Evolutionary conservation across 2,329 filamentous ascomycete species (phyloP).

Genomic region (Coniochaeta sp.): DNA sequence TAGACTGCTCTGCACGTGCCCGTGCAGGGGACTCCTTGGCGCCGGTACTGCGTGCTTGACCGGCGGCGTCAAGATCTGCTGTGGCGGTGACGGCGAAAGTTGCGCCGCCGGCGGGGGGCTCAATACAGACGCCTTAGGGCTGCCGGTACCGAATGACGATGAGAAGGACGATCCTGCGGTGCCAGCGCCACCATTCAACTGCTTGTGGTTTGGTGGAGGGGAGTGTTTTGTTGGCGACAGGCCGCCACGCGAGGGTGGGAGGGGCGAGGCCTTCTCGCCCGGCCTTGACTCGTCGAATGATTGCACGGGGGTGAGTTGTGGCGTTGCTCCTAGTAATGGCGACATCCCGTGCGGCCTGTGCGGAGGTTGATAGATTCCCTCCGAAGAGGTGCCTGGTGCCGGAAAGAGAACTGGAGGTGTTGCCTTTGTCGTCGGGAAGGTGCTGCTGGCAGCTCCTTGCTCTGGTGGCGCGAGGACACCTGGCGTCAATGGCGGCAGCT

Average conservation of each 20-base stretch:
- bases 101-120: constrained; percentile 42
- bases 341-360: constrained; percentile 4
- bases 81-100: constrained; percentile 49
- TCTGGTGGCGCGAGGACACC: background rate
- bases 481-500: background rate
- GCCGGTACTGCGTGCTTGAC: constrained; percentile 37
- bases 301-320: constrained; percentile 22
- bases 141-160: constrained; percentile 3
- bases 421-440: constrained; percentile 17
- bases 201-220: constrained; percentile 28
- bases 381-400: constrained; percentile 6
- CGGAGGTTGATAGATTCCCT: constrained; percentile 9
- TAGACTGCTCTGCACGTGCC: background rate
- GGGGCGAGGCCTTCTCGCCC: constrained; percentile 27
- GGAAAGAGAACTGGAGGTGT: constrained; percentile 9
- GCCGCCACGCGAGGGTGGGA: constrained; percentile 37
- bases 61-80: constrained; percentile 53
- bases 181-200: constrained; percentile 13
- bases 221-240: constrained; percentile 47
- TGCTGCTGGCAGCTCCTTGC: background rate
- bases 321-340: constrained; percentile 5
- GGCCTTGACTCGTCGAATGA: constrained; percentile 12
- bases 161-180: background rate
- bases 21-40: background rate
- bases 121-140: constrained; percentile 36